Evolutionary conservation across 768 basidiomycete species (phyloP), one percentile per base, ranked within the genome.

Genomic region (Lentinula sp.): DNA sequence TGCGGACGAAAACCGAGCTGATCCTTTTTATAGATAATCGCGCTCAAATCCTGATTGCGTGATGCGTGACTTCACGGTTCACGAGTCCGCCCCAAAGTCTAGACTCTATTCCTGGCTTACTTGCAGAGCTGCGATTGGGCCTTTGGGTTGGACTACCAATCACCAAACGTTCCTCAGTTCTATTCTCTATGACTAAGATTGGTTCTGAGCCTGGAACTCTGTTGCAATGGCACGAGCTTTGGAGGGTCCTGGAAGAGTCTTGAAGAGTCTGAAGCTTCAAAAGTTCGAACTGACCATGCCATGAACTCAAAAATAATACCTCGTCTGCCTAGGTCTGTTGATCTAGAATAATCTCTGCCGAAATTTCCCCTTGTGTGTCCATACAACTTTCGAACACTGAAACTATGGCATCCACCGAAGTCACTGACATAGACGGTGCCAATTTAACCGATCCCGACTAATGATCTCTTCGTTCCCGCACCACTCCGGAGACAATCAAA

Each of bases 11-110:
- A 13, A 34, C 13, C 11, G 21, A 11, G 15, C 15, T 51, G 50
- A 51, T 51, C 59, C 50, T 60, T 51, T 59, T 52, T 60, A 60
- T 60, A 60, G 59, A 60, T 60, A 49, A 51, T 53, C 59, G 59
- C 32, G 37, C 32, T 34, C 46, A 48, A 48, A 23, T 48, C 46
- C 21, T 48, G 50, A 51, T 51, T 51, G 34, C 28, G 50, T 51
- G 16, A 35, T 35, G 50, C 16, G 21, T 49, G 48, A 43, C 45
- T 21, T 46, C 18, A 46, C 45, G 8, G 9, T 39, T 13, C 37
- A 39, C 37, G 28, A 28, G 9, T 39, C n/a, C 31, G 9, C 50
- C 28, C 50, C 32, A 51, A 51, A 51, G 50, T 51, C 50, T 51
- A 51, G 50, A 51, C 50, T 21, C 21, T 23, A 46, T 21, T 9